Evolutionary conservation across 495 filamentous ascomycete species (phyloP), one percentile per base, ranked within the genome.

Genomic region (Penicillium canescens): DNA sequence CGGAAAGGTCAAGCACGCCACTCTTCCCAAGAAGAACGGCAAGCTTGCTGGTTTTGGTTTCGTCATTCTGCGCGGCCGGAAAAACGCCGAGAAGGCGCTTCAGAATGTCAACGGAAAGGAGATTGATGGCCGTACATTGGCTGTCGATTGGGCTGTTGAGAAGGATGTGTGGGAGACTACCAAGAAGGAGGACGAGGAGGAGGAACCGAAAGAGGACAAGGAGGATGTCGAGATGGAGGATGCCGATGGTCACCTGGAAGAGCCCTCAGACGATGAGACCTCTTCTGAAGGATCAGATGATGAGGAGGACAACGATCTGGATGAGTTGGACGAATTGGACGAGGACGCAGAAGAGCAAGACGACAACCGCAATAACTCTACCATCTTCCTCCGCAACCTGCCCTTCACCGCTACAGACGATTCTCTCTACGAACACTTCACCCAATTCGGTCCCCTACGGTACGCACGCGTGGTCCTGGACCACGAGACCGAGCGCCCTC

Each of bases 101-200:
- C 82, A 85, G 56, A 81, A 75, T 7, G 72, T 97, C 46, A 98
- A 99, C 74, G 95, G 93, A 16, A 96, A 87, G 68, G 83, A 86
- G 57, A 78, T 99, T 16, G 91, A 96, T 71, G 94, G 93, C 11
- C 78, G 94, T 54, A 86, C 82, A 28, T 57, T 97, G 43, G 93
- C 92, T 8, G 93, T 97, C 5, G 94, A 98, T 78, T 97, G 91
- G 90, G 92, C 93, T 20, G 93, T 97, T 1, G 90, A 96, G 46
- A 97, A 93, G 72, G 79, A 87, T 41, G 81, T 84, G 3, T 97
- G 92, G 92, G 81, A 96, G 46, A 77, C 80, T 33, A 64, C 61
- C 71, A 65, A 83, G 77, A 68, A 79, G 70, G 67, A 56, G 10
- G 58, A 57, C 16, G 64, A 75, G 33, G 56, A 70, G 12, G 55